Percentiles rank a stretch among this genome's conserved stretches.
Conservation (phyloP, 2,329 filamentous ascomycete species). For the Venturia asperata region DNA sequence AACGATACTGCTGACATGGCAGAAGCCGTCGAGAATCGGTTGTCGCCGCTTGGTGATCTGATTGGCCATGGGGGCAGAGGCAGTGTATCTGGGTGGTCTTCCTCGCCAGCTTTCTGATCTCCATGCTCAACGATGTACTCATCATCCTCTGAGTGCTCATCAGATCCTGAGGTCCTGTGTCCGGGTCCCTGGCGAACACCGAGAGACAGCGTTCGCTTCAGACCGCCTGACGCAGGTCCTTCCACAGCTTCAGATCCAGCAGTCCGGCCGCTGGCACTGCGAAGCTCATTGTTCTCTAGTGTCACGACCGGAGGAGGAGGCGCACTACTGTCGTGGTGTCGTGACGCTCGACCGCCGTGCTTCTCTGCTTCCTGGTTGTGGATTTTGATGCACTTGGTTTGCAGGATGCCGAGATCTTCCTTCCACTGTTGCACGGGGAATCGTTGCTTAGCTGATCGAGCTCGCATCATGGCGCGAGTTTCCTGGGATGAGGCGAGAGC, state of each 20-base stretch:
- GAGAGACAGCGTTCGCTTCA: constrained; percentile 7
- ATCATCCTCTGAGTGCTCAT: background rate
- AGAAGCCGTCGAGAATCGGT: constrained; percentile 8
- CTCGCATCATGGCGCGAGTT: constrained; percentile 56
- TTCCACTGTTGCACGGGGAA: constrained; percentile 63
- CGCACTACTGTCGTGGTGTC: background rate
- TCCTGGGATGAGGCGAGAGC: constrained; percentile 52
- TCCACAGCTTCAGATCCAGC: background rate
- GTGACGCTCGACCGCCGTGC: background rate
- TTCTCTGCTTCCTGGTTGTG: constrained; percentile 8
- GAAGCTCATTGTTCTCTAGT: constrained; percentile 8
- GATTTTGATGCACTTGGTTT: constrained; percentile 53
- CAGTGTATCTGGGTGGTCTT: background rate
- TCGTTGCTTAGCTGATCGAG: constrained; percentile 56
- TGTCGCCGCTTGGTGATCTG: background rate
- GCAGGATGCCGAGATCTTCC: constrained; percentile 56
- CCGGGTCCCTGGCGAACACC: constrained; percentile 10
- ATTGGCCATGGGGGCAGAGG: constrained; percentile 4
- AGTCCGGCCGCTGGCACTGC: background rate
- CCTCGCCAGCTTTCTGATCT: background rate
- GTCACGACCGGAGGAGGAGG: constrained; percentile 8
- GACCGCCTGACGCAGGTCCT: background rate
- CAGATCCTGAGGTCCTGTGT: background rate
- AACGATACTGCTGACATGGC: constrained; percentile 13
- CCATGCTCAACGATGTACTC: constrained; percentile 9